Conservation (phyloP, 768 basidiomycete genomes). For the Vararia minispora region DNA sequence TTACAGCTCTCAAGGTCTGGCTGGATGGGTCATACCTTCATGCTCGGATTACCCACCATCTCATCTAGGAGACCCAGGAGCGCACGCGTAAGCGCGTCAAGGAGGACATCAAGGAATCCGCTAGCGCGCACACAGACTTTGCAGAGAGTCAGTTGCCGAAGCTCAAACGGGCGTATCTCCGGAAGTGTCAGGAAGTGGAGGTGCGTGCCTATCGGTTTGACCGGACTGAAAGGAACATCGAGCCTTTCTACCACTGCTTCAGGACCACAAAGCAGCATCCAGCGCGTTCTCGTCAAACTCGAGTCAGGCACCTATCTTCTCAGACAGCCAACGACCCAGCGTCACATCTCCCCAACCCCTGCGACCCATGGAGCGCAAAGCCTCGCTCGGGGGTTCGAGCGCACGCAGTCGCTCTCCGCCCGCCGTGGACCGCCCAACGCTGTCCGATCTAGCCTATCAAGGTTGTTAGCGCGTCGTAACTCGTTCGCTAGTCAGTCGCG, state of each 20-base stretch:
- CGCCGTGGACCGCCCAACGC: conserved; percentile 63
- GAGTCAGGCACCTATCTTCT: conserved; percentile 2
- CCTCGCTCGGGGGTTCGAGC: conserved; percentile 44
- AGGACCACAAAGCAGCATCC: too few relatives aligned
- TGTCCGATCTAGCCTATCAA: conserved; percentile 84
- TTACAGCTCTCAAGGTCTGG: conserved; percentile 55
- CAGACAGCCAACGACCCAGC: conserved; percentile 23
- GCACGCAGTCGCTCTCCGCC: conserved; percentile 70
- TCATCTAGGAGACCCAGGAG: conserved; percentile 74
- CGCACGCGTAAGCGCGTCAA: conserved; percentile 87
- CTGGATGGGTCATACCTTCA: background rate
- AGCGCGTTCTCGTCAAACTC: background rate
- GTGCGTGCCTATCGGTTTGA: conserved; percentile 34
- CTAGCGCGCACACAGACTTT: conserved; percentile 68
- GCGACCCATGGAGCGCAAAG: conserved; percentile 62
- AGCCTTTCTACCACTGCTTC: too few relatives aligned
- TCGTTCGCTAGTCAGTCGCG: background rate
- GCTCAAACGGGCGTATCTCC: conserved; percentile 67
- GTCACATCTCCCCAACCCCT: conserved; percentile 67
- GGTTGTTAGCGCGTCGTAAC: conserved; percentile 26
- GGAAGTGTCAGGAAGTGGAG: conserved; percentile 84
- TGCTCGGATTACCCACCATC: background rate
- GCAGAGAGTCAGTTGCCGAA: conserved; percentile 72
- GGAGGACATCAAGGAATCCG: conserved; percentile 79
- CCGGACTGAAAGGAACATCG: too few relatives aligned